phyloP scores from a whole-genome alignment of 2,329 filamentous ascomycete species.

The Hypomyces rosellus region DNA sequence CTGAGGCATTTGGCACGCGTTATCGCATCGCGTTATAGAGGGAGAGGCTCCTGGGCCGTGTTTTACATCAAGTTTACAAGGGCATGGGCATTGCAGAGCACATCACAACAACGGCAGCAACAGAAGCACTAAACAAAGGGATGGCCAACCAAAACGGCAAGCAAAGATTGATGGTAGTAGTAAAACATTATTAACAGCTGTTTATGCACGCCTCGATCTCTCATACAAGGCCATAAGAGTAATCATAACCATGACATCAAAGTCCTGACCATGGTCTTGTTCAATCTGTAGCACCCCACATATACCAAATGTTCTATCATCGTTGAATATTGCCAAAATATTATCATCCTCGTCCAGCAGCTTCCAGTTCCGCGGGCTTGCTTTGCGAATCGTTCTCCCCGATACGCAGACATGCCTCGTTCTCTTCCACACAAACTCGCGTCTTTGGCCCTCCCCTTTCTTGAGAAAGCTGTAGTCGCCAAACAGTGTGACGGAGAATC shows the following conservation, averaged over 20 bases:
- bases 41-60: too few species aligned
- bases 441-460: constrained; percentile 2
- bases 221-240: constrained; percentile 14
- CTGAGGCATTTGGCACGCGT: too few species aligned
- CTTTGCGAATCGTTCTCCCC: constrained; percentile 2
- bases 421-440: constrained; percentile 14
- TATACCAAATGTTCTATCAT: constrained; percentile 1
- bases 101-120: too few species aligned
- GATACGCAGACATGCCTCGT: constrained; percentile 9
- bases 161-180: too few species aligned
- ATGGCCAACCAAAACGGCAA: too few species aligned
- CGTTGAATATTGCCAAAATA: constrained; percentile 13
- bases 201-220: constrained; percentile 7
- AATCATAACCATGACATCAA: constrained; percentile 15
- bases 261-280: constrained; percentile 9
- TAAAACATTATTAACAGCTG: background rate
- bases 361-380: constrained; percentile 11
- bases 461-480: constrained; percentile 1
- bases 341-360: constrained; percentile 11
- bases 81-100: too few species aligned
- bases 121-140: too few species aligned
- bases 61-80: too few species aligned
- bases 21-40: too few species aligned
- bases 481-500: background rate
- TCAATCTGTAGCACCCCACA: constrained; percentile 15